Percentiles rank a stretch among this genome's conserved stretches.
Evolutionary conservation across 768 basidiomycete genomes (phyloP).

Genomic region (Crassisporium funariophilum): DNA sequence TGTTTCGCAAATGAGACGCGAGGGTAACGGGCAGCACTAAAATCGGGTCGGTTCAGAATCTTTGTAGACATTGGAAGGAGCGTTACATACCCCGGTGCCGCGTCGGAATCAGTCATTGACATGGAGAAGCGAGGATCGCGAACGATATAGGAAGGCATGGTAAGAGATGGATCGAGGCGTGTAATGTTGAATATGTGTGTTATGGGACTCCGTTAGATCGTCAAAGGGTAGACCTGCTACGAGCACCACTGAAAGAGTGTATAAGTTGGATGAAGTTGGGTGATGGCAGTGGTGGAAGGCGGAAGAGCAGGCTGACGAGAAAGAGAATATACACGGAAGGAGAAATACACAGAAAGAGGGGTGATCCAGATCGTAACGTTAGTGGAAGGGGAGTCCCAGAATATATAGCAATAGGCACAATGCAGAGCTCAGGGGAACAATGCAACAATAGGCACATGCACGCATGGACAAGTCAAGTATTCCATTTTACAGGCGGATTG

Average conservation of each 20-base stretch:
- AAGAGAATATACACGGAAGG: slow-evolving; percentile 7
- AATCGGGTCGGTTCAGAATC: slow-evolving; percentile 4
- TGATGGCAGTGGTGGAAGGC: slow-evolving; percentile 10
- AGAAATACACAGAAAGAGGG: slow-evolving; percentile 13
- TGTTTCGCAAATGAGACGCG: slow-evolving; percentile 41
- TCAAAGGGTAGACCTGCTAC: slow-evolving; percentile 17
- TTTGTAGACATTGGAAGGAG: background rate
- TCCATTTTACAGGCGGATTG: no score
- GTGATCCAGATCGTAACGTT: slow-evolving; percentile 32
- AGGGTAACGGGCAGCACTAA: slow-evolving; percentile 13
- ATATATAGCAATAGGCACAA: no score
- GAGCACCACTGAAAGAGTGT: slow-evolving; percentile 20
- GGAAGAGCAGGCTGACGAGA: slow-evolving; percentile 3
- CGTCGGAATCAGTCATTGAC: slow-evolving; percentile 24
- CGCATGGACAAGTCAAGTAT: background rate
- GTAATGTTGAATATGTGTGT: slow-evolving; percentile 1
- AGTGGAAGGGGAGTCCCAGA: no score
- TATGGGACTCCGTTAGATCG: background rate
- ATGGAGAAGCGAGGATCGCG: slow-evolving; percentile 34
- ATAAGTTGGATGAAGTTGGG: slow-evolving; percentile 16
- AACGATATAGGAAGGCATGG: slow-evolving; percentile 24
- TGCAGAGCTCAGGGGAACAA: slow-evolving; percentile 4
- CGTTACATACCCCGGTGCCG: slow-evolving; percentile 14
- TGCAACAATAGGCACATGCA: slow-evolving; percentile 2
- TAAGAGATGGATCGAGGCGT: slow-evolving; percentile 9